Base-by-base conservation (phyloP, 129 eudicot genomes). In the Flaveria ramosissima region DNA sequence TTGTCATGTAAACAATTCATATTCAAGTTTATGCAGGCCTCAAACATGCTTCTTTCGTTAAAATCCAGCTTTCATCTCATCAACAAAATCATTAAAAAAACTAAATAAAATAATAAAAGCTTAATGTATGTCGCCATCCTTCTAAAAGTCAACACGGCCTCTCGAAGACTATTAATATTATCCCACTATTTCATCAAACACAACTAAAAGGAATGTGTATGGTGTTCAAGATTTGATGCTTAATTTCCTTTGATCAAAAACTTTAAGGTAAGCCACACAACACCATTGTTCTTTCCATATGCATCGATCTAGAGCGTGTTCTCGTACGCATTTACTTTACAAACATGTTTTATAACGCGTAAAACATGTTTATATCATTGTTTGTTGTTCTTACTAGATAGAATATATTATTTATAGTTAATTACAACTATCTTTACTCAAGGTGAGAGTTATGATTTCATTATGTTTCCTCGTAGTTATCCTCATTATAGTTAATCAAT, bases 1-100 rank as follows among this genome's bases (percentile, higher is more conserved):
- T 66, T 80, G 60, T 80, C 79, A 43, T 17, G 17, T 6, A 39
- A 43, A 66, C 16, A 65, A 43, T 7, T 43, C 74, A 73, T 55
- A 26, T 53, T 66, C 23, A 65, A 55, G 32, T 45, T 24, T 75
- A 73, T 53, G 41, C 41, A 36, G 41, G 73, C 43, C 74, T 73
- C 74, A 42, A 71, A 53, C 83, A 73, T 73, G 79, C 83, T 55
- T 45, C 53, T 66, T 60, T 41, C 68, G 13, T 19, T 68, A 24
- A 77, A 41, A 52, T 77, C 72, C 84, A 80, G 84, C 84, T 80
- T 80, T 80, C 70, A 74, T 80, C 79, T 39, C 77, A 47, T 74
- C 84, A 74, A 41, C 73, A 72, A 79, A 71, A 39, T 41, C 16
- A 55, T 32, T 39, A 53, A 41, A 24, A 42, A 24, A 47, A 32